Base-by-base conservation (phyloP, 306 rosid species). In the Hippophae rhamnoides region DNA sequence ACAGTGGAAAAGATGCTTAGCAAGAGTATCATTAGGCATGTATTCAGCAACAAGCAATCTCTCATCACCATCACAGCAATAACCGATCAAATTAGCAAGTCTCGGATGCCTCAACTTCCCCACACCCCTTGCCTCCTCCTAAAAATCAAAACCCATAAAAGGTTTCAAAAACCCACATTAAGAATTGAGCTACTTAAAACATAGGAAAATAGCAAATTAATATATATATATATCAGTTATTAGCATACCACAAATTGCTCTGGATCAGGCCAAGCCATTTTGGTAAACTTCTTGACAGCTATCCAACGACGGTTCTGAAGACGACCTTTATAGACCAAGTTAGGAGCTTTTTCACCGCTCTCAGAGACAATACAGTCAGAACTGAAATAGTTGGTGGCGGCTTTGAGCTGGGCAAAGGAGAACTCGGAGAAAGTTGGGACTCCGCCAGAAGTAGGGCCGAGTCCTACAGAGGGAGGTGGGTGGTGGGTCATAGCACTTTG, bases 1-100 rank as follows among this genome's bases (percentile, higher is more conserved):
- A 84, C 99, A 93, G 78, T 88, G 99, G 71, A 93, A 93, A 26
- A 93, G 82, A 82, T 93, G 99, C 79, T 93, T 93, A 5, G 99
- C 97, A 43, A 93, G 94, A 68, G 97, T 88, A 72, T 93, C 97
- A 64, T 89, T 85, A 25, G 99, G 99, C 96, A 92, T 88, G 78
- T 67, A 88, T 77, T 92, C 95, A 3, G 99, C 97, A 68, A 93
- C 97, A 40, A 93, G 99, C 40, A 93, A 84, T 65, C 99, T 84
- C 80, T 93, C 95, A 63, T 93, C 97, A 12, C 85, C 90, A 62
- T 93, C 99, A 64, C 99, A 88, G 80, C 95, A 93, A 69, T 80
- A 93, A 43, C 99, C 99, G 52, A 93, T 85, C 78, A 93, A 73
- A 72, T 86, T 93, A 13, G 94, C 99, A 14, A 93, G 88, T 72